Conservation (phyloP, 495 filamentous ascomycete species). For the Penicillium salamii region DNA sequence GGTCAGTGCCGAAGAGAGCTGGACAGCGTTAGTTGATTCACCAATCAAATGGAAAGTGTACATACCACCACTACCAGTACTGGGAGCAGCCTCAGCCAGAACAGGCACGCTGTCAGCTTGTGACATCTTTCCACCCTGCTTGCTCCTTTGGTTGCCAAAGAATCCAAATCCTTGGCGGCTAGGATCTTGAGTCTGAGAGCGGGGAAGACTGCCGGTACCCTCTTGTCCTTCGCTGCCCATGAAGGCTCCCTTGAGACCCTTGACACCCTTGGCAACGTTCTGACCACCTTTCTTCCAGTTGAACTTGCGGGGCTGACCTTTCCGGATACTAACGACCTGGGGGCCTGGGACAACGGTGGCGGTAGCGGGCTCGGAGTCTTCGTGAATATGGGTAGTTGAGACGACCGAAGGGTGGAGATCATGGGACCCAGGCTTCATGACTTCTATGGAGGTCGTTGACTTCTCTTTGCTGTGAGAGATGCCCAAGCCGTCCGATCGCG, state of each 20-base stretch:
- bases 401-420: conserved; percentile 51
- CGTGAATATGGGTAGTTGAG: conserved; percentile 56
- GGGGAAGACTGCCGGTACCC: conserved; percentile 41
- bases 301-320: conserved; percentile 90
- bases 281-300: conserved; percentile 98
- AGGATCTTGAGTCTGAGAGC: conserved; percentile 51
- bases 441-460: conserved; percentile 65
- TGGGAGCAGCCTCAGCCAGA: conserved; percentile 52
- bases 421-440: conserved; percentile 45
- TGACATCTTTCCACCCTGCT: conserved; percentile 47
- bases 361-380: conserved; percentile 65
- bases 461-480: conserved; percentile 74
- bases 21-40: conserved; percentile 10
- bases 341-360: conserved; percentile 72
- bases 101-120: conserved; percentile 53
- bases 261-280: conserved; percentile 90
- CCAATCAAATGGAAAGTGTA: background rate
- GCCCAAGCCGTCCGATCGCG: conserved; percentile 71
- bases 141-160: conserved; percentile 58
- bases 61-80: conserved; percentile 30
- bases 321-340: conserved; percentile 87
- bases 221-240: conserved; percentile 46
- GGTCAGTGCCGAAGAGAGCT: conserved; percentile 87
- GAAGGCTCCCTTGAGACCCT: conserved; percentile 84
- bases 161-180: conserved; percentile 71